A percentile compares a stretch with the other conserved stretches of the same genome.
Conservation (phyloP, 108 stramenopile genomes). For the Craspedostauros australis region DNA sequence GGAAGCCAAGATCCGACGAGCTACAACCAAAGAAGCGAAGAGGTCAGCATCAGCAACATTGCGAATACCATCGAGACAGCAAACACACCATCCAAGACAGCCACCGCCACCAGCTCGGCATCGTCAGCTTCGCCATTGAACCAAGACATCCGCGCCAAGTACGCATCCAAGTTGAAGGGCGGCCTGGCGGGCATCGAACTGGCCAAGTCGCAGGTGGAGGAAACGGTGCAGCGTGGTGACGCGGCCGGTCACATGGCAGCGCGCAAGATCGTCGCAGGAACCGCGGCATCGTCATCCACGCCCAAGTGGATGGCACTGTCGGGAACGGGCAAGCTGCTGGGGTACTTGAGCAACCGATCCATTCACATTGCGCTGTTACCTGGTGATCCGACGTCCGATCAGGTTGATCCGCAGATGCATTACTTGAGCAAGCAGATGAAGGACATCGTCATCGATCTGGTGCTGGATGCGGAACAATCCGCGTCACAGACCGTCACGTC, state of each 20-base stretch:
- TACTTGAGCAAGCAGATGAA: slow-evolving; percentile 58
- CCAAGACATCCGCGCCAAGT: slow-evolving; percentile 70
- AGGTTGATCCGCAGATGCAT: slow-evolving; percentile 54
- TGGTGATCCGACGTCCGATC: slow-evolving; percentile 31
- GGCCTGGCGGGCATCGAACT: slow-evolving; percentile 68
- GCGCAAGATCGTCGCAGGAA: slow-evolving; percentile 35
- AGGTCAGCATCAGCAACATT: not conserved
- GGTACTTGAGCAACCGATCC: slow-evolving; percentile 51
- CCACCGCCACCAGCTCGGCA: not conserved
- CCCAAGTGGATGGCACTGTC: slow-evolving; percentile 78
- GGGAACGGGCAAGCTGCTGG: slow-evolving; percentile 60
- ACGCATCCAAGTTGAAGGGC: slow-evolving; percentile 61
- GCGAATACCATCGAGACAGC: not conserved
- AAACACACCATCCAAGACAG: not conserved
- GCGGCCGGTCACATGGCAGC: slow-evolving; percentile 73
- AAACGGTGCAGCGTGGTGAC: slow-evolving; percentile 43
- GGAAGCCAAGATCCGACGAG: slow-evolving; percentile 6
- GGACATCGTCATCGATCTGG: slow-evolving; percentile 26
- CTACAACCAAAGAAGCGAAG: not conserved
- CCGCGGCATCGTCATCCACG: slow-evolving; percentile 7
- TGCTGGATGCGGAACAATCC: slow-evolving; percentile 5
- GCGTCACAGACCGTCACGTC: not conserved
- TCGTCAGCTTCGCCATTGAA: slow-evolving; percentile 8
- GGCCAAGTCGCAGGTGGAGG: slow-evolving; percentile 57
- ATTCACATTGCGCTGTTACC: slow-evolving; percentile 76